Percentiles rank a stretch among this genome's conserved stretches.
Conservation (phyloP, 73 alveolate genomes). For the Tetrahymena thermophila region DNA sequence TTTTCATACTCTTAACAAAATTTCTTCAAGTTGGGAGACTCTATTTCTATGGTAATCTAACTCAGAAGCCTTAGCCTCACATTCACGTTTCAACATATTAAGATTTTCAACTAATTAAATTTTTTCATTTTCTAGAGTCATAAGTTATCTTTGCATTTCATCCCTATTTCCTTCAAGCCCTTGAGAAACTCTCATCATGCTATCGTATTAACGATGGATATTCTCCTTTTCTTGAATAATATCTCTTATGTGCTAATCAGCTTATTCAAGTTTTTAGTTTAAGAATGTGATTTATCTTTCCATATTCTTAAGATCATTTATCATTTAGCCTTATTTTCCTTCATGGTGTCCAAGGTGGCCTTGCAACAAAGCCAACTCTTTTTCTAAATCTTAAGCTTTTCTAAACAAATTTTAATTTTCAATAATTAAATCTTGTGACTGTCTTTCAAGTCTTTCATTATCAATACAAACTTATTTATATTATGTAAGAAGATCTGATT, state of each 20-base stretch:
- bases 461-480: slow-evolving; percentile 44
- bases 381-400: slow-evolving; percentile 31
- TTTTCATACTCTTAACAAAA: not conserved
- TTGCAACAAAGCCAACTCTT: not conserved
- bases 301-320: not conserved
- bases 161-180: not conserved
- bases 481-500: not conserved
- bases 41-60: not conserved
- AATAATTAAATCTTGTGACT: slow-evolving; percentile 8
- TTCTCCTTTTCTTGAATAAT: not conserved
- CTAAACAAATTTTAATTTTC: slow-evolving; percentile 12
- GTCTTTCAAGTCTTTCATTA: slow-evolving; percentile 22
- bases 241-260: not conserved
- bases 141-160: not conserved
- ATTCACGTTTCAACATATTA: not conserved
- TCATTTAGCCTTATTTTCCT: not conserved
- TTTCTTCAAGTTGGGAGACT: not conserved
- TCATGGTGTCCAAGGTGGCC: not conserved
- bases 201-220: not conserved
- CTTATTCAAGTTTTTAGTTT: not conserved
- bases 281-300: not conserved
- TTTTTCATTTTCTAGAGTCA: not conserved
- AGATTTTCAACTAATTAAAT: not conserved
- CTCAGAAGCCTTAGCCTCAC: not conserved
- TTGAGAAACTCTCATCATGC: not conserved